Base-by-base conservation (phyloP, 2,329 filamentous ascomycete species). In the Fonsecaea erecta region DNA sequence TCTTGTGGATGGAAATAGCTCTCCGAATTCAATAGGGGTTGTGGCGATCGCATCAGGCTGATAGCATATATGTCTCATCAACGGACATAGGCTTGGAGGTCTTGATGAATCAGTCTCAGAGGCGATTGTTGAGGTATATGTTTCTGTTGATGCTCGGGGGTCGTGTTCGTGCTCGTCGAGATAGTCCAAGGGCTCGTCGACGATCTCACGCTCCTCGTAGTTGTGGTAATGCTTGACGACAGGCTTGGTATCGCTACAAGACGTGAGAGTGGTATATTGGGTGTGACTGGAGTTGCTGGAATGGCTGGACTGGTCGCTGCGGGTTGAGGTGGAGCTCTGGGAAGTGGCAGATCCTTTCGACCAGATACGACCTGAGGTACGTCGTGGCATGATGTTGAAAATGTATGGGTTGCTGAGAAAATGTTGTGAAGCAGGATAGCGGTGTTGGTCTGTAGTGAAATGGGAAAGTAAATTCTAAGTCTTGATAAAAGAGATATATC, bases 1-100 rank as follows among this genome's bases (percentile, higher is more conserved):
- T 75, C 92, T 88, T 71, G 89, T 85, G 8, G 93, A 96, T 11
- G 95, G 94, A 76, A 97, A 99, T 60, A 96, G 85, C 60, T 88
- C 85, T 28, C 88, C 89, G 76, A 98, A 98, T 71, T 93, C 89
- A 64, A 89, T 84, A 2, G 94, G 90, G 0, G 89, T 93, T 1
- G 93, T 92, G 11, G 93, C 86, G 30, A 91, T 84, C 35, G 91
- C 87, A 68, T 89, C 86, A 69, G 85, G 81, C 69, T 88, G 84
- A 66, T 88, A 84, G 51, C 78, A 69, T 34, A 64, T 34, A n/a
- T 57, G 56, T 54, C 67, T 64, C 52, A 62, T 26, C 24, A 63
- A 51, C 7, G 70, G 70, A 35, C 43, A 66, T 30, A 68, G 21
- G 32, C 61, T 60, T 14, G 56, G 51, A 24, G 60, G 51, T 46